These are phyloP conservation scores for Phytophthora citrophthora DNA, from an alignment of 352 stramenopile species.

Conservation along the genomic window DNA sequence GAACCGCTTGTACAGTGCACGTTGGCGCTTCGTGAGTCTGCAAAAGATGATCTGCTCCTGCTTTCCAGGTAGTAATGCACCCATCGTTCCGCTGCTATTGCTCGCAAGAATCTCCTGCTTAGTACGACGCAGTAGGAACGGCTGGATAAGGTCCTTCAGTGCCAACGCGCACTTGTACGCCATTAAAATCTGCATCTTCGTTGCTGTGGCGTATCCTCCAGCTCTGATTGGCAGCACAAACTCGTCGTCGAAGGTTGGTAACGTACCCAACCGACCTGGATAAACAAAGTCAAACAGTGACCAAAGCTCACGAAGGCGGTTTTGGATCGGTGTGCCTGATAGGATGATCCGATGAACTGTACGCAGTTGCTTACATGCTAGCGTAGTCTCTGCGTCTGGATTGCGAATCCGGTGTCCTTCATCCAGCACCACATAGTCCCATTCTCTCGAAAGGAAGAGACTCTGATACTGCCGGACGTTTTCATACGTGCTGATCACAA, in stretches of 20 bases:
- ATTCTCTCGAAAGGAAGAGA: constrained; percentile 91
- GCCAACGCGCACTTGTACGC: constrained; percentile 97
- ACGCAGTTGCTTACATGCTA: constrained; percentile 93
- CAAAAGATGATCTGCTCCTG: constrained; percentile 99
- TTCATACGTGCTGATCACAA: constrained; percentile 98
- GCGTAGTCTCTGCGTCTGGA: constrained; percentile 96
- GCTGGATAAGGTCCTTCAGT: constrained; percentile 96
- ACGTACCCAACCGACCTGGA: constrained; percentile 96
- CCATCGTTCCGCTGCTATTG: constrained; percentile 8
- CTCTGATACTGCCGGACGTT: constrained; percentile 92
- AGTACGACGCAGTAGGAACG: constrained; percentile 94
- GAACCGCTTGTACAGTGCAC: constrained; percentile 92
- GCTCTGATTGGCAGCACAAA: constrained; percentile 97
- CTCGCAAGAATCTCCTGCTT: constrained; percentile 95
- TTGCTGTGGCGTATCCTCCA: constrained; percentile 93
- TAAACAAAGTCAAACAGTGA: constrained; percentile 99
- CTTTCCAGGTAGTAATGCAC: constrained; percentile 92
- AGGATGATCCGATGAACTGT: constrained; percentile 94
- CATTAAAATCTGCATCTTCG: constrained; percentile 95
- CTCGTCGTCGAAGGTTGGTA: constrained; percentile 97
- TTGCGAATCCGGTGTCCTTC: constrained; percentile 99
- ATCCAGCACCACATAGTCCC: constrained; percentile 98
- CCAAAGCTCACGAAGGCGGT: constrained; percentile 97
- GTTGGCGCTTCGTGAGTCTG: constrained; percentile 89
- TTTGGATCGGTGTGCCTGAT: constrained; percentile 93